These are phyloP conservation scores for Phytopythium delawarense DNA, from an alignment of 352 stramenopile species.

Conservation along the genomic window DNA sequence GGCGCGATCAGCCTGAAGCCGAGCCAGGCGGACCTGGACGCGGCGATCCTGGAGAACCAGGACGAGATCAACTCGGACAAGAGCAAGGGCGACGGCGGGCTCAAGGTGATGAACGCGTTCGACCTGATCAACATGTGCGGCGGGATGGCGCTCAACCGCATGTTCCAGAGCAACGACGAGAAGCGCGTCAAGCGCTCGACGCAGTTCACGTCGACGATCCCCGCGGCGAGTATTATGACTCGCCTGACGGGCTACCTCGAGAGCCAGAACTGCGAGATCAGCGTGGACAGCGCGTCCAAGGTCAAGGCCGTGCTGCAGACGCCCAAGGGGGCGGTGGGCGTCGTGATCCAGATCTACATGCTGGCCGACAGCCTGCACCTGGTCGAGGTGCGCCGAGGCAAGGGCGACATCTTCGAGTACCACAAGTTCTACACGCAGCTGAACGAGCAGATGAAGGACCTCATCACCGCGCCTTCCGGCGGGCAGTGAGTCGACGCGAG, in stretches of 20 bases:
- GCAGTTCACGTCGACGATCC: slow-evolving; percentile 83
- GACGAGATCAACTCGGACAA: slow-evolving; percentile 74
- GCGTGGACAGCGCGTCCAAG: slow-evolving; percentile 73
- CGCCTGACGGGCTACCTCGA: slow-evolving; percentile 75
- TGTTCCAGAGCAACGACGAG: slow-evolving; percentile 60
- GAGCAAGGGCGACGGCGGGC: slow-evolving; percentile 49
- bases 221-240: slow-evolving; percentile 81
- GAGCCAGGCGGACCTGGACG: slow-evolving; percentile 79
- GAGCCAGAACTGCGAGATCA: slow-evolving; percentile 76
- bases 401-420: slow-evolving; percentile 91
- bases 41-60: slow-evolving; percentile 77
- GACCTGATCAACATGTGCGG: slow-evolving; percentile 92
- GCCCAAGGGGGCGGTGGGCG: slow-evolving; percentile 82
- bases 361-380: slow-evolving; percentile 81
- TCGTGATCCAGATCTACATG: slow-evolving; percentile 90
- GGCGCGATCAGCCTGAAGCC: slow-evolving; percentile 67
- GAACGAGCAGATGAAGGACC: slow-evolving; percentile 84
- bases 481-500: slow-evolving; percentile 1
- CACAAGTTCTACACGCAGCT: slow-evolving; percentile 90
- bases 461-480: slow-evolving; percentile 44
- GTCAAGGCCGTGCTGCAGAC: slow-evolving; percentile 85
- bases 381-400: slow-evolving; percentile 86
- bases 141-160: slow-evolving; percentile 84
- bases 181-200: slow-evolving; percentile 86
- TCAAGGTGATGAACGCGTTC: slow-evolving; percentile 91